A percentile compares a stretch with the other conserved stretches of the same genome.
These are phyloP conservation scores for Clausena lansium DNA, from an alignment of 345 rosid species.

Conservation along the genomic window DNA sequence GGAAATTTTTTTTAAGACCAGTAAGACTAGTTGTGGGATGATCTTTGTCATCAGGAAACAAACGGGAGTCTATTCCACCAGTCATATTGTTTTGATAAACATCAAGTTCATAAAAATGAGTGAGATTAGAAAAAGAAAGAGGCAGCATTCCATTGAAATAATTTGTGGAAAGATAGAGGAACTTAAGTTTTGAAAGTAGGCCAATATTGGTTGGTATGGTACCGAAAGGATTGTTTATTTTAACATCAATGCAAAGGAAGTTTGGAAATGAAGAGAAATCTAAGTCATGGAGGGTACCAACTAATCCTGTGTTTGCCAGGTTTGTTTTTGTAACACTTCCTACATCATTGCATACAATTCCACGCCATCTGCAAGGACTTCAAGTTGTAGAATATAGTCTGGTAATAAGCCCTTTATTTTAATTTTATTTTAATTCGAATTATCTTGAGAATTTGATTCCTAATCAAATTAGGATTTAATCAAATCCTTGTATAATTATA, in stretches of 20 bases:
- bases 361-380: constrained; percentile 14
- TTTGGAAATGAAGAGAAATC: constrained; percentile 28
- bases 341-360: background rate
- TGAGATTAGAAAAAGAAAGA: constrained; percentile 21
- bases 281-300: constrained; percentile 23
- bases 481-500: no score
- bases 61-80: background rate
- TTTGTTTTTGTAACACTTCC: constrained; percentile 18
- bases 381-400: no score
- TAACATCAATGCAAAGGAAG: constrained; percentile 24
- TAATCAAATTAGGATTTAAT: no score
- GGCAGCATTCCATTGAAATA: constrained; percentile 21
- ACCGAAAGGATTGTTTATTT: constrained; percentile 18
- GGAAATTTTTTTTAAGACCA: background rate
- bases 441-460: no score
- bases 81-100: constrained; percentile 21
- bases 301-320: constrained; percentile 2
- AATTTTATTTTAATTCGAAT: no score
- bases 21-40: background rate
- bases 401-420: no score
- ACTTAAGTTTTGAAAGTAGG: constrained; percentile 21
- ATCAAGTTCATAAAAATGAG: constrained; percentile 29
- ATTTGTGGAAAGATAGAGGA: constrained; percentile 25
- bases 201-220: constrained; percentile 27
- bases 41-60: constrained; percentile 11